A percentile compares a stretch with the other conserved stretches of the same genome.
Conservation (phyloP, 2,329 filamentous ascomycete genomes). For the Pseudocercospora macadamiae region DNA sequence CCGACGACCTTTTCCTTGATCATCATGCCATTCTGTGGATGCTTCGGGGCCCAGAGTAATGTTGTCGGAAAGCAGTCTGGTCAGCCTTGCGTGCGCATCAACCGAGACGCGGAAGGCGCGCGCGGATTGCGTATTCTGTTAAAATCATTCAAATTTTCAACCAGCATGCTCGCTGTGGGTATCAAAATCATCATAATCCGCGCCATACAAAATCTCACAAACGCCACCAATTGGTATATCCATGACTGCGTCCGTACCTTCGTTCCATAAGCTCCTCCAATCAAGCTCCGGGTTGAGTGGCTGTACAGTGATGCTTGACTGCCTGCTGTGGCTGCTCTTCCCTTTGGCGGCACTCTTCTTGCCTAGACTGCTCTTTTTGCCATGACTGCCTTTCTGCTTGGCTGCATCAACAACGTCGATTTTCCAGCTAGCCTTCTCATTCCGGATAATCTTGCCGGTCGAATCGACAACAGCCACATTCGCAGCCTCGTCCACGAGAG, state of each 20-base stretch:
- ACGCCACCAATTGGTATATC: conserved; percentile 94
- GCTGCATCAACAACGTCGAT: conserved; percentile 10
- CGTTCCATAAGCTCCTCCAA: conserved; percentile 85
- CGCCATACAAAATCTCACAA: conserved; percentile 88
- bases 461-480: conserved; percentile 81
- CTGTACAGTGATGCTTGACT: conserved; percentile 37
- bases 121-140: too few species aligned
- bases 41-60: too few species aligned
- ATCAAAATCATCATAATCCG: conserved; percentile 23
- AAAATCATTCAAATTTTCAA: too few species aligned
- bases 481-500: conserved; percentile 86
- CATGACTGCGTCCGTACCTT: conserved; percentile 95
- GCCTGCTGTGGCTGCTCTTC: conserved; percentile 40
- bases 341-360: conserved; percentile 40
- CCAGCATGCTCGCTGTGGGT: conserved; percentile 14
- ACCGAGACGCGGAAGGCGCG: too few species aligned
- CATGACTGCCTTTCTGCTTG: conserved; percentile 15
- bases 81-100: too few species aligned
- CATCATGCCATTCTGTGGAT: too few species aligned
- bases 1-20: too few species aligned
- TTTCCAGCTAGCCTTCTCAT: conserved; percentile 34
- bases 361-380: conserved; percentile 32
- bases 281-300: conserved; percentile 50
- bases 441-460: conserved; percentile 61
- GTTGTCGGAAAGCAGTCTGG: too few species aligned